Conservation (phyloP, 164 flowering plant species). For the Vitis cinerea region DNA sequence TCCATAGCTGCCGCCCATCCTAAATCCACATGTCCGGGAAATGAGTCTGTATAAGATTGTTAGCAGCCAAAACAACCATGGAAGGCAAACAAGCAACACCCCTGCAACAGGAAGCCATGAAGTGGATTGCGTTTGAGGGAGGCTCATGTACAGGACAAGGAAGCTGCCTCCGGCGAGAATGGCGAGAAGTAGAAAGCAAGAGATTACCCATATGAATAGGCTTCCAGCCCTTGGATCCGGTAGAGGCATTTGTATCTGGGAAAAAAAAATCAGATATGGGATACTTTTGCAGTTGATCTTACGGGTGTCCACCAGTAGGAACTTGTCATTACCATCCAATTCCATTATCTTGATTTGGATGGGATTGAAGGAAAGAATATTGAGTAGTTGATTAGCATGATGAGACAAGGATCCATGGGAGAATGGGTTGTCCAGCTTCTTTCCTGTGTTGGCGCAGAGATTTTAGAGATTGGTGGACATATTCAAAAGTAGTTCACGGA, state of each 20-base stretch:
- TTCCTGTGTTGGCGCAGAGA: no score
- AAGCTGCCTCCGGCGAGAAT: constrained; percentile 31
- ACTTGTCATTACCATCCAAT: no score
- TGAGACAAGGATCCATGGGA: no score
- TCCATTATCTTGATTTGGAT: no score
- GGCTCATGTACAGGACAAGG: constrained; percentile 26
- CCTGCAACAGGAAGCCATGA: constrained; percentile 36
- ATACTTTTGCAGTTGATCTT: no score
- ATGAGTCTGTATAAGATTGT: constrained; percentile 33
- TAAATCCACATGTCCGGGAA: constrained; percentile 15
- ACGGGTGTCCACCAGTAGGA: no score
- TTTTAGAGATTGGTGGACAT: no score
- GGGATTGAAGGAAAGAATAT: no score
- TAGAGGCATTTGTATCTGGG: constrained; percentile 26
- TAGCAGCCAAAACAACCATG: constrained; percentile 51
- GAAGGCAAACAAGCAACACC: constrained; percentile 35
- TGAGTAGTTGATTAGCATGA: no score
- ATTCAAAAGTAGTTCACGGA: no score
- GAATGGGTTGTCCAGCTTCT: no score
- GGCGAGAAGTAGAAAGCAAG: constrained; percentile 14
- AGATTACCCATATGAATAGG: constrained; percentile 31
- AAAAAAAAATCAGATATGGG: no score
- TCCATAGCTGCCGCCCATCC: constrained; percentile 9
- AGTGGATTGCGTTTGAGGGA: constrained; percentile 21
- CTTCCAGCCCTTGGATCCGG: constrained; percentile 29